Evolutionary conservation across 1,139 yeast species (phyloP).

Genomic region (Scheffersomyces cryptocercus): DNA sequence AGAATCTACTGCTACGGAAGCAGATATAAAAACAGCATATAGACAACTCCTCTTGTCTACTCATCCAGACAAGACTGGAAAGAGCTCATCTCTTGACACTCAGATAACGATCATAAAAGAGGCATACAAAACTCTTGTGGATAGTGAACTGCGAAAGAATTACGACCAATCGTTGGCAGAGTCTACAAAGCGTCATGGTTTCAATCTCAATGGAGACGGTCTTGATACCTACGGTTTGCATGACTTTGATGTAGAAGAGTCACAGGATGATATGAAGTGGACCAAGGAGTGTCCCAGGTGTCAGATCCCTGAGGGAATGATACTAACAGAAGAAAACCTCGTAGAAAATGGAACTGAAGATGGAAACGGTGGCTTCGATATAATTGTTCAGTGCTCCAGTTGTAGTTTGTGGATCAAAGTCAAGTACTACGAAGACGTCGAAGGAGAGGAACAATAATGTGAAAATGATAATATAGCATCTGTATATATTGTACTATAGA

Average conservation of each 20-base stretch:
- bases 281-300: slow-evolving; percentile 74
- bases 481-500: slow-evolving; percentile 1
- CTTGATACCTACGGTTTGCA: slow-evolving; percentile 65
- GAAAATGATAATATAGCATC: neutral
- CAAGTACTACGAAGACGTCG: slow-evolving; percentile 48
- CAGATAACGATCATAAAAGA: slow-evolving; percentile 47
- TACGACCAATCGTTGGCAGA: slow-evolving; percentile 51
- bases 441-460: slow-evolving; percentile 16
- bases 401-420: slow-evolving; percentile 87
- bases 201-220: slow-evolving; percentile 60
- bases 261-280: slow-evolving; percentile 32
- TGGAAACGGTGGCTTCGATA: slow-evolving; percentile 60
- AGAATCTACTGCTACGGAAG: slow-evolving; percentile 29
- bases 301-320: slow-evolving; percentile 53
- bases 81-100: slow-evolving; percentile 6
- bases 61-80: slow-evolving; percentile 72
- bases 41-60: slow-evolving; percentile 52
- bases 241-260: slow-evolving; percentile 48
- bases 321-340: slow-evolving; percentile 60
- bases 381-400: slow-evolving; percentile 74
- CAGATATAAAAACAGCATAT: slow-evolving; percentile 63
- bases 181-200: slow-evolving; percentile 47
- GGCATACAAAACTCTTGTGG: slow-evolving; percentile 60
- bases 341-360: slow-evolving; percentile 49
- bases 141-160: slow-evolving; percentile 34